These are phyloP conservation scores for Trichoderma guizhouense DNA, from an alignment of 2,329 filamentous ascomycete species.

Conservation along the genomic window DNA sequence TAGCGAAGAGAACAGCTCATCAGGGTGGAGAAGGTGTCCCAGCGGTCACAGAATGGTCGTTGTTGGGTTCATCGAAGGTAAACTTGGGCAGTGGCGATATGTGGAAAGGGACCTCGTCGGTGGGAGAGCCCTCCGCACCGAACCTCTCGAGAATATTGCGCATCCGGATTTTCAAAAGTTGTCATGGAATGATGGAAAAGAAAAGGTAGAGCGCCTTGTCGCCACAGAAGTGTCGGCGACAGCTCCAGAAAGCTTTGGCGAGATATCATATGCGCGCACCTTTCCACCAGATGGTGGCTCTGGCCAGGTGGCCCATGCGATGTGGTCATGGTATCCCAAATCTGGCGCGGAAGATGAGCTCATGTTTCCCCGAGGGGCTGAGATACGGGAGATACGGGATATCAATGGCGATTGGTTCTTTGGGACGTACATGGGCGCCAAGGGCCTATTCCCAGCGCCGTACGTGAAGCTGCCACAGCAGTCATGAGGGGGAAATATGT, in stretches of 20 bases:
- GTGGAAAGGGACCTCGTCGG: constrained; percentile 74
- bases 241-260: constrained; percentile 34
- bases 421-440: constrained; percentile 77
- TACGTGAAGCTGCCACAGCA: constrained; percentile 59
- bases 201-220: constrained; percentile 46
- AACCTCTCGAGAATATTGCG: constrained; percentile 42
- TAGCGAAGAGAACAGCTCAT: constrained; percentile 68
- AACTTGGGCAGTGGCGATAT: constrained; percentile 63
- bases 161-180: constrained; percentile 45
- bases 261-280: constrained; percentile 26
- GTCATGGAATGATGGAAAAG: constrained; percentile 47
- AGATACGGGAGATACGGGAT: constrained; percentile 78
- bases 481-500: neutral
- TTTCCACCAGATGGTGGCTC: constrained; percentile 76
- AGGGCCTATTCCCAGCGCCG: constrained; percentile 75
- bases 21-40: constrained; percentile 80
- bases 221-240: constrained; percentile 48
- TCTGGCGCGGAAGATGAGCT: constrained; percentile 68
- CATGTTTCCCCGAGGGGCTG: constrained; percentile 76
- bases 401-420: constrained; percentile 90
- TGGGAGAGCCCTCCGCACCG: constrained; percentile 64
- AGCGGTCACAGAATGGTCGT: constrained; percentile 81
- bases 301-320: constrained; percentile 60
- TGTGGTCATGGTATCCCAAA: constrained; percentile 77
- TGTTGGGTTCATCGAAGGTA: constrained; percentile 68